phyloP scores from a whole-genome alignment of 2,329 filamentous ascomycete genomes.

The Calonectria hongkongensis region DNA sequence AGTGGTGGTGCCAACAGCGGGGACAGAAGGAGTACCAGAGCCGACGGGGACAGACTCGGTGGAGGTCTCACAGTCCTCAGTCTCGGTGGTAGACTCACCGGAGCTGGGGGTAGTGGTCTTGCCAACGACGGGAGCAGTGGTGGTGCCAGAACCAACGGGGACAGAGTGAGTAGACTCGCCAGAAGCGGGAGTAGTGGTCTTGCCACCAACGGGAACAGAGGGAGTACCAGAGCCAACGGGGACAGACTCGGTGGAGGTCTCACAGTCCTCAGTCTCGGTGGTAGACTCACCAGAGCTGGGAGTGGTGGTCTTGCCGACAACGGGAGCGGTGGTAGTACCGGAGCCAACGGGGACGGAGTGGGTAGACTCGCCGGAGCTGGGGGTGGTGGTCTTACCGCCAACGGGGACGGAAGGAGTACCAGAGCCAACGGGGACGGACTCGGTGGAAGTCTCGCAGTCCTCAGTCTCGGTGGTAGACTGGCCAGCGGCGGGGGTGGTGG shows the following conservation, averaged over 20 bases:
- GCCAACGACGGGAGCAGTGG: slow-evolving; percentile 32
- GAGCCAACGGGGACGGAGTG: background rate
- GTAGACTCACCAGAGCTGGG: slow-evolving; percentile 28
- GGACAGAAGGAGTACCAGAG: slow-evolving; percentile 19
- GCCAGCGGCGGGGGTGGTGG: background rate
- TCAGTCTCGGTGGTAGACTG: slow-evolving; percentile 20
- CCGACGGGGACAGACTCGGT: slow-evolving; percentile 30
- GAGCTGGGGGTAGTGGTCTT: slow-evolving; percentile 22
- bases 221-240: slow-evolving; percentile 12
- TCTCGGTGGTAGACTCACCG: slow-evolving; percentile 20
- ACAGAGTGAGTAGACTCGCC: slow-evolving; percentile 17
- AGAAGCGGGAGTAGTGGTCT: slow-evolving; percentile 7
- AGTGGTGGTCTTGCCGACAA: slow-evolving; percentile 32
- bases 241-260: slow-evolving; percentile 12
- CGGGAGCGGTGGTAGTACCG: slow-evolving; percentile 27
- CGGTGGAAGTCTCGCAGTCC: slow-evolving; percentile 31
- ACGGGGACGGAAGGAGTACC: background rate
- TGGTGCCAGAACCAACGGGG: slow-evolving; percentile 13
- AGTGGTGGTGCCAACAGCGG: background rate
- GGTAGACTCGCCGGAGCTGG: background rate
- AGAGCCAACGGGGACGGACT: background rate
- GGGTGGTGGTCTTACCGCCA: background rate
- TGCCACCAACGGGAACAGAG: slow-evolving; percentile 22
- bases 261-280: slow-evolving; percentile 34
- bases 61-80: slow-evolving; percentile 9